Percentiles rank a stretch among this genome's conserved stretches.
Evolutionary conservation across 805 yeast genomes (phyloP).

Genomic region (Torulaspora delbrueckii): DNA sequence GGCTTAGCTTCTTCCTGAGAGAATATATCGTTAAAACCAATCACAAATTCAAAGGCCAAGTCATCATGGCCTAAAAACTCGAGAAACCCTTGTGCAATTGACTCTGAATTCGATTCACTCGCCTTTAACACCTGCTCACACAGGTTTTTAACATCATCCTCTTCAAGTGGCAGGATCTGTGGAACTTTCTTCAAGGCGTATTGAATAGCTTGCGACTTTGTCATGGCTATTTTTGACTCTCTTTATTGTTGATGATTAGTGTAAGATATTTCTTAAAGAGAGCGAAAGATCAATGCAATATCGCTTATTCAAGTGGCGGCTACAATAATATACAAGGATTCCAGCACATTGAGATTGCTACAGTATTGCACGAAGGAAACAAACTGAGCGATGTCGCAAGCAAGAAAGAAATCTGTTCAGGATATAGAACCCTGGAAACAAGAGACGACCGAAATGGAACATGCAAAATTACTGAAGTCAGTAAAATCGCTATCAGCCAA

Average conservation of each 20-base stretch:
- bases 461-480: not conserved
- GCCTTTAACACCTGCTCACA: slow-evolving; percentile 29
- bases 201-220: slow-evolving; percentile 27
- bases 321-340: not conserved
- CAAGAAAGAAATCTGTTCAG: not conserved
- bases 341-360: not conserved
- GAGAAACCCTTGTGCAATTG: slow-evolving; percentile 29
- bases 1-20: not conserved
- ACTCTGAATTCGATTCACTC: slow-evolving; percentile 19
- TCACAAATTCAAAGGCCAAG: slow-evolving; percentile 29
- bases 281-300: not conserved
- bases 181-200: slow-evolving; percentile 30
- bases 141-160: slow-evolving; percentile 25
- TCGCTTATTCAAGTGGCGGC: not conserved
- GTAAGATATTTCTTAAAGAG: not conserved
- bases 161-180: slow-evolving; percentile 31
- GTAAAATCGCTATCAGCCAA: not conserved
- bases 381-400: slow-evolving; percentile 1
- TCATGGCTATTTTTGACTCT: slow-evolving; percentile 17
- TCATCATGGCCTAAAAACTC: slow-evolving; percentile 34
- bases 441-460: not conserved
- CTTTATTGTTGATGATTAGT: not conserved
- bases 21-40: slow-evolving; percentile 27
- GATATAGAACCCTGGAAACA: not conserved
- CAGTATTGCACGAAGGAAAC: not conserved